These are phyloP conservation scores for Alopecurus myosuroides DNA, from an alignment of 176 grass and related monocot genomes.

Conservation along the genomic window DNA sequence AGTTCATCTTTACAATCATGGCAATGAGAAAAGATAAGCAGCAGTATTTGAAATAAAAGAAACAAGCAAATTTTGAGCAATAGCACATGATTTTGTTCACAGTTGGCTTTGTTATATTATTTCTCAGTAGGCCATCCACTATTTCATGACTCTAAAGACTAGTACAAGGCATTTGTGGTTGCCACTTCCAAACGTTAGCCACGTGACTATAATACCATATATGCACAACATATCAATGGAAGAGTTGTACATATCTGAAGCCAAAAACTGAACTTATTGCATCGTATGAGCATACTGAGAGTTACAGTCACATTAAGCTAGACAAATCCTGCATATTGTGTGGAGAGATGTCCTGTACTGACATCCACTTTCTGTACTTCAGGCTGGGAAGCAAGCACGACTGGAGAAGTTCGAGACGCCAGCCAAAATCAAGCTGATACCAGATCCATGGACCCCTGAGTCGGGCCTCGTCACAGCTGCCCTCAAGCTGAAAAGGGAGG, in stretches of 20 bases:
- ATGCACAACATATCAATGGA: not conserved
- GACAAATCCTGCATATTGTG: not conserved
- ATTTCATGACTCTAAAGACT: not conserved
- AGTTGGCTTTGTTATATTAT: not conserved
- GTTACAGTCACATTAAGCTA: not conserved
- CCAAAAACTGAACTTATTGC: not conserved
- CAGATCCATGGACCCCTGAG: constrained; percentile 56
- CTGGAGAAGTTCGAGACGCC: constrained; percentile 87
- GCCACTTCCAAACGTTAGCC: not conserved
- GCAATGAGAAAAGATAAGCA: not conserved
- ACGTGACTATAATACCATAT: not conserved
- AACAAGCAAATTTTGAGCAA: not conserved
- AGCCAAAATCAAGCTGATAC: constrained; percentile 38
- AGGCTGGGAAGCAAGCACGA: constrained; percentile 66
- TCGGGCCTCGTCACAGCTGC: constrained; percentile 56
- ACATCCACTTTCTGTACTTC: not conserved
- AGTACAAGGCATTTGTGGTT: not conserved
- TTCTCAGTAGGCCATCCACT: not conserved
- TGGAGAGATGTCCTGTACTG: not conserved
- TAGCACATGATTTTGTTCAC: not conserved
- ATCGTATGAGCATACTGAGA: not conserved
- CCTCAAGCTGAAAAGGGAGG: constrained; percentile 64
- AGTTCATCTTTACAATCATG: not conserved
- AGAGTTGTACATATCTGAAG: not conserved
- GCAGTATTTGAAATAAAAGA: not conserved